Evolutionary conservation across 106 monocot species (phyloP), one percentile per base, ranked within the genome.

Genomic region (Platanthera zijinensis): DNA sequence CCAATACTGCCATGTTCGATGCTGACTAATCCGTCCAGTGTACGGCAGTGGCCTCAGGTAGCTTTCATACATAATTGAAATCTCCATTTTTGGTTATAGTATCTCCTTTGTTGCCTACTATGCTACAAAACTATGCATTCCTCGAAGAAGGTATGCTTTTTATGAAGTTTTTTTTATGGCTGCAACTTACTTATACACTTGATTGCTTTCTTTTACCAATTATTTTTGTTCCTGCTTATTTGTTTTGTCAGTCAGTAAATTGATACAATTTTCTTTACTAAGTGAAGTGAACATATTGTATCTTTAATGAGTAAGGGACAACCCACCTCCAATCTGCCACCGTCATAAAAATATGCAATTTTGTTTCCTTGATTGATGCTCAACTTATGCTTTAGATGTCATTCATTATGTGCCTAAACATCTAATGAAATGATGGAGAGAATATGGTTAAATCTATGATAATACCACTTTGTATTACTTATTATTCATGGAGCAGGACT

Each of bases 21-120:
- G 48, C 46, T 47, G 48, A 17, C 8, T 70, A 72, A 18, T 72
- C 6, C 18, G 18, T 51, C 50, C 49, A 48, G 25, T 48, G 70
- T n/a, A 48, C 13, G 70, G 48, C 14, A 70, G 70, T 48, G 70
- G 70, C n/a, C 48, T 48, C 70, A 70, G 70, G 70, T 70, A 15
- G 47, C 47, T 32, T 14, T 69, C 39, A 69, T 69, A 18, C 47
- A 70, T 32, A 11, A 66, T 30, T 32, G 32, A 10, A 32, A 30
- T 30, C 11, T 8, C 66, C 3, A 9, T 32, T 30, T 66, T 30
- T 66, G 1, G 10, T 66, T 3, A 32, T 66, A 32, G 32, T 13
- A 30, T 32, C 32, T 66, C 18, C 10, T 10, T 30, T 32, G 28
- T 12, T 66, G 18, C 32, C 32, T 66, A 10, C 30, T 66, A 66